Conservation (phyloP, 2,329 filamentous ascomycete species). For the Aspergillus pseudoglaucus region DNA sequence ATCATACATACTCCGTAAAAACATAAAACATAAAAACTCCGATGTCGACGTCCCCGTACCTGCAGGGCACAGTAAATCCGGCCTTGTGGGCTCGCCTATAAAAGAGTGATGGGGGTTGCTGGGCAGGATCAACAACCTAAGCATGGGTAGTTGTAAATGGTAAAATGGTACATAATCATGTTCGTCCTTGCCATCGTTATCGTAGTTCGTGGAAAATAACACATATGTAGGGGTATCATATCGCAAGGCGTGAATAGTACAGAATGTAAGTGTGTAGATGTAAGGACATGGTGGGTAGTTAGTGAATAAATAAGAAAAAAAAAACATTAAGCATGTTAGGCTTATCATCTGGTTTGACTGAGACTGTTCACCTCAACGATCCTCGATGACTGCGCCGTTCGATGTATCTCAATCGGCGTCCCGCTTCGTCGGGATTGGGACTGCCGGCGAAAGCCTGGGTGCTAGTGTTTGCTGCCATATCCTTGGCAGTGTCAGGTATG, state of each 20-base stretch:
- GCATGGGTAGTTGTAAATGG: no score
- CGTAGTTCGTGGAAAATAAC: constrained; percentile 1
- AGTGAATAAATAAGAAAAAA: no score
- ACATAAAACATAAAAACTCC: no score
- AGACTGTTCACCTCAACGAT: constrained; percentile 1
- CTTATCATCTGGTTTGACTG: not conserved
- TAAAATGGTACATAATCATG: no score
- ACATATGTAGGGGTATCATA: not conserved
- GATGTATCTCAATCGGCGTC: constrained; percentile 25
- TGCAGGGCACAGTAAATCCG: no score
- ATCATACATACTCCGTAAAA: no score
- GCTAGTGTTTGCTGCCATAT: constrained; percentile 7
- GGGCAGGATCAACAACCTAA: no score
- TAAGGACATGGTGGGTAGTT: no score
- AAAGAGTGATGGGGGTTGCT: no score
- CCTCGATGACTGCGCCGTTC: constrained; percentile 22
- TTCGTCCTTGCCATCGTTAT: not conserved
- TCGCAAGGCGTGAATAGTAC: not conserved
- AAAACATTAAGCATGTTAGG: no score
- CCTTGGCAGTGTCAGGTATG: constrained; percentile 4
- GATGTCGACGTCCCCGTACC: no score
- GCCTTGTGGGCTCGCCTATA: no score
- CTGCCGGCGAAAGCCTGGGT: constrained; percentile 12
- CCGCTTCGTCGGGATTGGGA: constrained; percentile 10
- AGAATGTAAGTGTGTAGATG: not conserved